Evolutionary conservation across 106 monocot genomes (phyloP), one percentile per base, ranked within the genome.

Genomic region (Platanthera guangdongensis): DNA sequence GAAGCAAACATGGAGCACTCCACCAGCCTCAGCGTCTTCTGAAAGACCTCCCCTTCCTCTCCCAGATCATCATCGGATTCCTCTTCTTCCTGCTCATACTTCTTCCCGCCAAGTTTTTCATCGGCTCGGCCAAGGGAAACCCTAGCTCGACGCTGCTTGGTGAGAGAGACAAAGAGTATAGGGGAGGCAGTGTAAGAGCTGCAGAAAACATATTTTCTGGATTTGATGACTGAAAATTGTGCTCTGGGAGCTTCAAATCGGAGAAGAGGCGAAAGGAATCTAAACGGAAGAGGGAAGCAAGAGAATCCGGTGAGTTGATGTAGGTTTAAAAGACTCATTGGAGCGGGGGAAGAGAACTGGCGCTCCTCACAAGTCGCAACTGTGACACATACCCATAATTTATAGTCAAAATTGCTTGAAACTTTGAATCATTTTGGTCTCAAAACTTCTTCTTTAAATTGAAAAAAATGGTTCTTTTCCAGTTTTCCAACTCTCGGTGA

Each of bases 1-100:
- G 96, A 87, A 9, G 96, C 96, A 51, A 96, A 91, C 96, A 96
- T 96, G 47, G 96, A 86, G 93, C 93, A 93, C 87, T 96, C 96
- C 32, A 96, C 96, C 10, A 96, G 89, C 80, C 88, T 78, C 81
- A 93, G 81, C 57, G 96, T 96, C 77, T 85, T 87, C 83, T 57
- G 68, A 60, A 86, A 93, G 9, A 82, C 86, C 71, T 85, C 83
- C 16, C 88, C 85, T 18, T 91, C 89, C 11, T 25, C 78, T 0
- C 83, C 90, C 81, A 86, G 75, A 84, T 87, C 90, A 68, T 83
- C 78, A 21, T 83, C 78, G 21, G 13, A 51, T 21, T 72, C 11
- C 50, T 72, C 72, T 50, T 25, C 72, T 72, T 72, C 72, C 16
- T 48, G 47, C 46, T 46, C 47, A 8, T n/a, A 46, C 16, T 47